Evolutionary conservation across 768 basidiomycete species (phyloP).

Genomic region (Auriscalpium orientale): DNA sequence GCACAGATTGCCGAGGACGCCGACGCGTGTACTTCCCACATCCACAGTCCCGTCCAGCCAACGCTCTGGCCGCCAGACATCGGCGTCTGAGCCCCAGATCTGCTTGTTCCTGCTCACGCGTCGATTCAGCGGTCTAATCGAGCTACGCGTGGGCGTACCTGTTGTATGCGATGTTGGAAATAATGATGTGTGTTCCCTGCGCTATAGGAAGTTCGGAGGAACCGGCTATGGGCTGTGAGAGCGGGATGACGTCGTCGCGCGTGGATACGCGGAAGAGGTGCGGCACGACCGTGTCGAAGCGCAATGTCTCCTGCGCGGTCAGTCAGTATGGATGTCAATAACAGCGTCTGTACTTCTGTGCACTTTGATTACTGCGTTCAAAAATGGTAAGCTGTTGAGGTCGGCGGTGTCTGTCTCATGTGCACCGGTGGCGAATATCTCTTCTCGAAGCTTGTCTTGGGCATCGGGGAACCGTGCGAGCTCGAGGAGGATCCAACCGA

Average conservation of each 20-base stretch:
- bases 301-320: slow-evolving; percentile 17
- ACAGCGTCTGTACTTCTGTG: not conserved
- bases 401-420: not conserved
- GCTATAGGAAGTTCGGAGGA: slow-evolving; percentile 2
- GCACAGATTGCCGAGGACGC: slow-evolving; percentile 7
- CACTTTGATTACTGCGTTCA: slow-evolving; percentile 13
- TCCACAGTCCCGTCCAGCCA: slow-evolving; percentile 8
- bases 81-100: slow-evolving; percentile 8
- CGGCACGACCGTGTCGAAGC: slow-evolving; percentile 16
- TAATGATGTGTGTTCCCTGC: not conserved
- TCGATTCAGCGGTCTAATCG: not conserved
- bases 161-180: slow-evolving; percentile 9
- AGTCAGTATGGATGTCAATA: not conserved
- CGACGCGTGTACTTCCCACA: not conserved
- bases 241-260: slow-evolving; percentile 18
- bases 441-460: slow-evolving; percentile 10
- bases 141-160: not conserved
- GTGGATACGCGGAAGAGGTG: slow-evolving; percentile 11
- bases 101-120: not conserved
- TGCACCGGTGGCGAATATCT: slow-evolving; percentile 1
- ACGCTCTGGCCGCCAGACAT: slow-evolving; percentile 7
- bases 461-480: slow-evolving; percentile 5
- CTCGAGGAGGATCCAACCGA: slow-evolving; percentile 10
- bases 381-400: slow-evolving; percentile 1
- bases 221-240: slow-evolving; percentile 2